These are phyloP conservation scores for Candida sojae DNA, from an alignment of 1,139 yeast genomes.

Conservation along the genomic window DNA sequence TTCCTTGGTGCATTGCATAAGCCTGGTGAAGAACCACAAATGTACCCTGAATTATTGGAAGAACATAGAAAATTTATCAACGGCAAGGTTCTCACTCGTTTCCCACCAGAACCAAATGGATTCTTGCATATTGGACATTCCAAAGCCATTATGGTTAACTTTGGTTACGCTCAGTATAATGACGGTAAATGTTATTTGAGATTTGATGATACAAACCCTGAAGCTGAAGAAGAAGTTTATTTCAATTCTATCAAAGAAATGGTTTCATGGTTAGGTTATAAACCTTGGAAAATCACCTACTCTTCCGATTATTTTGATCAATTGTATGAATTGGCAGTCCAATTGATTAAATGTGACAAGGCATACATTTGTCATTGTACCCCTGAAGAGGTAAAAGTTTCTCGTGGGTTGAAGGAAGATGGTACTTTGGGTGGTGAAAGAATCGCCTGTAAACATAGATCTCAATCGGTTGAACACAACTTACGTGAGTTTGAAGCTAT, in stretches of 20 bases:
- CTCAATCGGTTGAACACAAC: slow-evolving; percentile 69
- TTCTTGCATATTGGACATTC: slow-evolving; percentile 96
- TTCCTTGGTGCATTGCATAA: slow-evolving; percentile 93
- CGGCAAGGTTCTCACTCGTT: slow-evolving; percentile 87
- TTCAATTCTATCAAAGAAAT: slow-evolving; percentile 82
- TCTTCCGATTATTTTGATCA: slow-evolving; percentile 94
- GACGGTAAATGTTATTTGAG: slow-evolving; percentile 88
- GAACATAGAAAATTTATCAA: slow-evolving; percentile 76
- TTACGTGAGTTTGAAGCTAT: slow-evolving; percentile 81
- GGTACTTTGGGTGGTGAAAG: slow-evolving; percentile 95
- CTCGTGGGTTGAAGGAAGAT: slow-evolving; percentile 88
- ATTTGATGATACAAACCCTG: slow-evolving; percentile 98
- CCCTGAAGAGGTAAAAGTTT: slow-evolving; percentile 83
- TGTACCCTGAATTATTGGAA: slow-evolving; percentile 77
- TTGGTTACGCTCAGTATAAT: slow-evolving; percentile 87
- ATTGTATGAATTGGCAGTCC: slow-evolving; percentile 84
- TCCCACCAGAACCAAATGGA: slow-evolving; percentile 99
- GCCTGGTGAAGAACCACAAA: slow-evolving; percentile 94
- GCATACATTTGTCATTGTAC: slow-evolving; percentile 96
- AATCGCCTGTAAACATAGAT: slow-evolving; percentile 76
- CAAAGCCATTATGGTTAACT: slow-evolving; percentile 95
- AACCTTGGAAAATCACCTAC: slow-evolving; percentile 91
- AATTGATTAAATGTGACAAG: slow-evolving; percentile 62
- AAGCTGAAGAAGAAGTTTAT: slow-evolving; percentile 93
- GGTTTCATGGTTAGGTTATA: slow-evolving; percentile 90